These are phyloP conservation scores for Termitomyces sp. DNA, from an alignment of 768 basidiomycete species.

Conservation along the genomic window DNA sequence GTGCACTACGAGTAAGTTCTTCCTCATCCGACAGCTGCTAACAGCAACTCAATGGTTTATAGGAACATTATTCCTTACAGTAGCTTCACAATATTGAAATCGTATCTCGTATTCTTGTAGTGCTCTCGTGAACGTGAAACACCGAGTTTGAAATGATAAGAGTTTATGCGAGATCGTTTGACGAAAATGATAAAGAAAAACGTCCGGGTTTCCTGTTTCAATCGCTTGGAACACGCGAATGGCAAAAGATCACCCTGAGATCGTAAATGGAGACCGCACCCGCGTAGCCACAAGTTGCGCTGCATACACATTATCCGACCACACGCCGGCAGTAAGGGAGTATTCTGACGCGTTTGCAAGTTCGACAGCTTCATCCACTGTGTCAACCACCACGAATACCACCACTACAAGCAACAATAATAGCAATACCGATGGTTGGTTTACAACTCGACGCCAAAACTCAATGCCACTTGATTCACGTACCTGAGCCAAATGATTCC, in stretches of 20 bases:
- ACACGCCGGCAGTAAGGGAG: slow-evolving; percentile 46
- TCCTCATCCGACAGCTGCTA: not conserved
- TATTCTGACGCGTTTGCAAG: slow-evolving; percentile 52
- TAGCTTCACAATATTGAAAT: slow-evolving; percentile 4
- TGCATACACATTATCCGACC: slow-evolving; percentile 40
- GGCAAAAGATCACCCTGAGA: slow-evolving; percentile 35
- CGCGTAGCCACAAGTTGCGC: slow-evolving; percentile 42
- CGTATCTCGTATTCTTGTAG: not conserved
- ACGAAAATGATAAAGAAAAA: not conserved
- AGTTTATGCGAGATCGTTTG: too few relatives aligned
- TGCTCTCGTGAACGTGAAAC: not conserved
- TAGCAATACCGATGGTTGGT: not conserved
- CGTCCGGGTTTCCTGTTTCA: not conserved
- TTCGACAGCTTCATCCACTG: slow-evolving; percentile 48
- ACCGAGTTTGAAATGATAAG: too few relatives aligned
- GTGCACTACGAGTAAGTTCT: slow-evolving; percentile 29
- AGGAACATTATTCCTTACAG: slow-evolving; percentile 7
- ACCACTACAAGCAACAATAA: slow-evolving; percentile 27
- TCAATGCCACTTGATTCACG: not conserved
- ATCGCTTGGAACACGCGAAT: slow-evolving; percentile 24
- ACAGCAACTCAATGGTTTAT: not conserved
- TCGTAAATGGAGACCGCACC: slow-evolving; percentile 51
- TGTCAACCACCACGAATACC: slow-evolving; percentile 39
- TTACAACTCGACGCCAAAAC: not conserved
- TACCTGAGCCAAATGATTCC: slow-evolving; percentile 62